Percentiles rank a stretch among this genome's conserved stretches.
Conservation (phyloP, 768 basidiomycete genomes). For the Botryobasidium botryosum region DNA sequence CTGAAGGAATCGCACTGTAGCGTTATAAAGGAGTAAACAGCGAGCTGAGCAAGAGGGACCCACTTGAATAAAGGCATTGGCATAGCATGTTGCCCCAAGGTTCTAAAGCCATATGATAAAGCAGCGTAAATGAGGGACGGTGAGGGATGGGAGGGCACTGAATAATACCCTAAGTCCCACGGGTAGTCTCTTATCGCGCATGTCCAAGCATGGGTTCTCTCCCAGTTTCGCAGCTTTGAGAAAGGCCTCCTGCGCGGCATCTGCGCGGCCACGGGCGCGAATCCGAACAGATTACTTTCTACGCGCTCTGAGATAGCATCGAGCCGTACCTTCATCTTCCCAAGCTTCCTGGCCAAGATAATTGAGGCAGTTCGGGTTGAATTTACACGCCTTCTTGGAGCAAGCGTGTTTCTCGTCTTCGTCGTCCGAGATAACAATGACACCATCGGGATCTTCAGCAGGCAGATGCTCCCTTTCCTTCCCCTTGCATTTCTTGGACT, state of each 20-base stretch:
- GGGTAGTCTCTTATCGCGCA: slow-evolving; percentile 39
- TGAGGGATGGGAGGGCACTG: slow-evolving; percentile 3
- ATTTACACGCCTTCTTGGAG: slow-evolving; percentile 44
- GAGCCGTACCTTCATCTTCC: slow-evolving; percentile 47
- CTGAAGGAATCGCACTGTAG: slow-evolving; percentile 26
- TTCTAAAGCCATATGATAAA: slow-evolving; percentile 34
- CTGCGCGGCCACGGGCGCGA: no score
- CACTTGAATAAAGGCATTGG: slow-evolving; percentile 87
- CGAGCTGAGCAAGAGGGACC: not conserved
- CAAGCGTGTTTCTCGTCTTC: slow-evolving; percentile 42
- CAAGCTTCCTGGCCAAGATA: slow-evolving; percentile 72
- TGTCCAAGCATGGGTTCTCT: slow-evolving; percentile 33
- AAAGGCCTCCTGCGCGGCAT: slow-evolving; percentile 33
- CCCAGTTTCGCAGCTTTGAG: slow-evolving; percentile 36
- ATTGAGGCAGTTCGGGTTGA: slow-evolving; percentile 75
- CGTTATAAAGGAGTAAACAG: not conserved
- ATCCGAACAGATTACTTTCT: no score
- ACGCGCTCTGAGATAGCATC: no score
- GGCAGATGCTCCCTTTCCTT: no score
- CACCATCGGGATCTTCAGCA: slow-evolving; percentile 39
- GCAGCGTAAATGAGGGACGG: not conserved
- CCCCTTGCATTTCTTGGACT: slow-evolving; percentile 7
- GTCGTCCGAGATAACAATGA: slow-evolving; percentile 47
- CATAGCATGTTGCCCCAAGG: slow-evolving; percentile 93
- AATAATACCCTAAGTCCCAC: slow-evolving; percentile 55